phyloP scores from a whole-genome alignment of 805 yeast genomes.

The Nakazawaea wyomingensis region DNA sequence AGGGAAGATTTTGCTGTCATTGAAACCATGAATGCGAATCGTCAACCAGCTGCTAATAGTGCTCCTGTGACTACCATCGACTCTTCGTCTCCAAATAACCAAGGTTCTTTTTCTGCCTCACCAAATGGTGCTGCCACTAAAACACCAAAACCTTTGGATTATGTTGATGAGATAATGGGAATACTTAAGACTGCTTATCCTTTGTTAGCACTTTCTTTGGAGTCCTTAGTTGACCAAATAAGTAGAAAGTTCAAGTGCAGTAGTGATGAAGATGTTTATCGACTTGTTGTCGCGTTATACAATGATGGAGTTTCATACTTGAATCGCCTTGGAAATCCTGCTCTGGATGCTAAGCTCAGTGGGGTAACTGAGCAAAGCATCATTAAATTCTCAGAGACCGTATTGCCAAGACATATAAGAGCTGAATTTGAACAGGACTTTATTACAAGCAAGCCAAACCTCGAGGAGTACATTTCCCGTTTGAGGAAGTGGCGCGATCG shows the following conservation, averaged over 20 bases:
- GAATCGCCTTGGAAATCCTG: slow-evolving; percentile 80
- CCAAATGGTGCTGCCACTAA: slow-evolving; percentile 6
- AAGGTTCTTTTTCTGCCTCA: slow-evolving; percentile 7
- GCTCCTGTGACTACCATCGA: slow-evolving; percentile 9
- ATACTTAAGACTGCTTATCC: slow-evolving; percentile 97
- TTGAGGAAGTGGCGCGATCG: slow-evolving; percentile 90
- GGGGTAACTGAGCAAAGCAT: slow-evolving; percentile 87
- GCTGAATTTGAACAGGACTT: slow-evolving; percentile 91
- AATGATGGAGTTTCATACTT: slow-evolving; percentile 91
- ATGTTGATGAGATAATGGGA: slow-evolving; percentile 88
- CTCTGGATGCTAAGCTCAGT: slow-evolving; percentile 84
- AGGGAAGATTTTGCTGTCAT: slow-evolving; percentile 88
- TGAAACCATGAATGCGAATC: slow-evolving; percentile 35
- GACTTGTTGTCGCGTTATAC: slow-evolving; percentile 85
- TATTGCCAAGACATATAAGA: slow-evolving; percentile 80
- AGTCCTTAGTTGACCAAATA: slow-evolving; percentile 93
- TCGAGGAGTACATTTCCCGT: slow-evolving; percentile 80
- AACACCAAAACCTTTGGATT: slow-evolving; percentile 71
- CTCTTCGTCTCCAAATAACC: slow-evolving; percentile 4
- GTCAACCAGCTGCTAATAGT: slow-evolving; percentile 3
- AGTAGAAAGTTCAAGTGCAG: slow-evolving; percentile 89
- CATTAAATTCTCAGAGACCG: slow-evolving; percentile 86
- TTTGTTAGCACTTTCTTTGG: slow-evolving; percentile 82
- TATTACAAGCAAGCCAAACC: slow-evolving; percentile 78
- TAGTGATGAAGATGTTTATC: slow-evolving; percentile 93